Conservation (phyloP, 306 rosid genomes). For the Biancaea sappan region DNA sequence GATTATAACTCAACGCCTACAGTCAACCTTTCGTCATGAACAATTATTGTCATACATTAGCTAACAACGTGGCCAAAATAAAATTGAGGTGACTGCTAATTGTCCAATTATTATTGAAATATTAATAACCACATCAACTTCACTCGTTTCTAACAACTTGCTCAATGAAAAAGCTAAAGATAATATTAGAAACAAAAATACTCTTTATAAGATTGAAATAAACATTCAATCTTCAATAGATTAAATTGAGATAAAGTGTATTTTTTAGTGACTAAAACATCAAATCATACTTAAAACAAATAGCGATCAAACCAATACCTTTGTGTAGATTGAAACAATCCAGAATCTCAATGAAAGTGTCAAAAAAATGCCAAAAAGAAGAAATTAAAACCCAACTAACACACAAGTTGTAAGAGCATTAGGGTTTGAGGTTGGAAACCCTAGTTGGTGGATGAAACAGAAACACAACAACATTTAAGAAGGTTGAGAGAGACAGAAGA, state of each 20-base stretch:
- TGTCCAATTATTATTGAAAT: too few species aligned
- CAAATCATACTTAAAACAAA: neutral
- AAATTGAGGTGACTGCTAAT: too few species aligned
- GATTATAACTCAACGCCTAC: too few species aligned
- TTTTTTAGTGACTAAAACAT: neutral
- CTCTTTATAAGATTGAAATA: neutral
- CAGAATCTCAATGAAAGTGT: neutral
- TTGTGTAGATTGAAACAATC: neutral
- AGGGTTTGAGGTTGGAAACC: neutral
- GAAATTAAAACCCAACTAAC: neutral
- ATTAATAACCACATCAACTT: too few species aligned
- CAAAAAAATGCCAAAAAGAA: conserved; percentile 1
- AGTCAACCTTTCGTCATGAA: too few species aligned
- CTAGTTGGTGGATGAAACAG: conserved; percentile 35
- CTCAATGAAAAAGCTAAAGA: too few species aligned
- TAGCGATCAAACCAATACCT: neutral
- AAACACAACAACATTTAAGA: conserved; percentile 46
- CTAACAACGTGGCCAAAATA: too few species aligned
- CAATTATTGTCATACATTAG: too few species aligned
- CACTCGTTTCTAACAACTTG: too few species aligned
- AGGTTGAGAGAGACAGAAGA: conserved; percentile 37
- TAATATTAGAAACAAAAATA: too few species aligned
- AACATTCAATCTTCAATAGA: neutral
- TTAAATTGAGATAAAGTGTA: neutral
- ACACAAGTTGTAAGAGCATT: neutral